Percentiles rank a stretch among this genome's conserved stretches.
phyloP scores from a whole-genome alignment of 768 basidiomycete genomes.

The Tylopilus sp. region DNA sequence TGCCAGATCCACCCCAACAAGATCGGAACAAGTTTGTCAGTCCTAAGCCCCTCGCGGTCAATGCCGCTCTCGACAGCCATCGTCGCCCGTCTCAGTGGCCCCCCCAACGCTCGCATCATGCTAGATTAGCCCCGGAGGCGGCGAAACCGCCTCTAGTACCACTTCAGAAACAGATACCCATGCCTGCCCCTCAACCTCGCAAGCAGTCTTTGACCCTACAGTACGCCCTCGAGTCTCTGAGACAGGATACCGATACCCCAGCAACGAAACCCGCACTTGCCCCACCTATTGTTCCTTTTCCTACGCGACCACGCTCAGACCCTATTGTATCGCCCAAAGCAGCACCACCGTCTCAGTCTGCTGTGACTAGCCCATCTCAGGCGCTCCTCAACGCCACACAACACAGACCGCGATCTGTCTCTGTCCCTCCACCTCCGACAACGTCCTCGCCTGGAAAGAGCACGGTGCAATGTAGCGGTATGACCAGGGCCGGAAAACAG shows the following conservation, averaged over 20 bases:
- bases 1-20: slow-evolving; percentile 5
- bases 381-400: slow-evolving; percentile 11
- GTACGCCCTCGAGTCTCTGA: slow-evolving; percentile 20
- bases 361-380: slow-evolving; percentile 6
- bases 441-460: slow-evolving; percentile 17
- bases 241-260: slow-evolving; percentile 10
- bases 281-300: slow-evolving; percentile 16
- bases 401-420: slow-evolving; percentile 19
- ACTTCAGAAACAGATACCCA: slow-evolving; percentile 19
- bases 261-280: slow-evolving; percentile 13
- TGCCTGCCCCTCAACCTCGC: slow-evolving; percentile 34
- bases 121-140: background rate
- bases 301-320: slow-evolving; percentile 35
- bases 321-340: slow-evolving; percentile 13
- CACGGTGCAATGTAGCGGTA: slow-evolving; percentile 53
- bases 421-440: slow-evolving; percentile 17
- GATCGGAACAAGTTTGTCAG: slow-evolving; percentile 34
- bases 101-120: slow-evolving; percentile 11
- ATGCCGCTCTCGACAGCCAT: slow-evolving; percentile 5
- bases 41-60: slow-evolving; percentile 13
- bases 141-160: background rate
- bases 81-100: slow-evolving; percentile 7
- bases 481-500: slow-evolving; percentile 59
- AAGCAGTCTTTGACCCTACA: slow-evolving; percentile 20
- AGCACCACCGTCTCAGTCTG: slow-evolving; percentile 5